Percentiles rank a stretch among this genome's conserved stretches.
Conservation (phyloP, 495 filamentous ascomycete genomes). For the Neurospora sp. region DNA sequence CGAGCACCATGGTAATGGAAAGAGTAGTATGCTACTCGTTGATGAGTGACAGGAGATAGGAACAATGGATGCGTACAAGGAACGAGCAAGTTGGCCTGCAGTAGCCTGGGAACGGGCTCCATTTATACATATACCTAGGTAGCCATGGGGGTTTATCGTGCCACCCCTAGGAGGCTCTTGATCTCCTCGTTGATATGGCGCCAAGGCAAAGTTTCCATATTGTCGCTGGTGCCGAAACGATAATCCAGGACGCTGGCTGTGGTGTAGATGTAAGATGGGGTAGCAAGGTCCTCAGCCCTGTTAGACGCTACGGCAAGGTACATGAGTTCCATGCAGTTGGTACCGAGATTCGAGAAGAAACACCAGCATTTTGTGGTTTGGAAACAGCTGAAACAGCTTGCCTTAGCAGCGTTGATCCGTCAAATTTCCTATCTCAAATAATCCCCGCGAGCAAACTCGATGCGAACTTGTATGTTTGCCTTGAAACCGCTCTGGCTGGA, state of each 20-base stretch:
- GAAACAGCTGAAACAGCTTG: neutral
- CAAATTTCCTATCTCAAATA: neutral
- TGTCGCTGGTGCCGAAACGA: neutral
- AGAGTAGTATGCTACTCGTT: neutral
- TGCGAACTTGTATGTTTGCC: neutral
- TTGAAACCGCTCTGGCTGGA: neutral
- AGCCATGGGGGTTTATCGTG: neutral
- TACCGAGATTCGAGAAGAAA: neutral
- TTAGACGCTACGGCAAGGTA: neutral
- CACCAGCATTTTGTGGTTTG: neutral
- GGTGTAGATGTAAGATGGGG: neutral
- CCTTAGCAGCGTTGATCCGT: neutral
- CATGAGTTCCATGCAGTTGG: neutral
- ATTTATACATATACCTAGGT: neutral
- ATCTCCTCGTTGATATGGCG: neutral
- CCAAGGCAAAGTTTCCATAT: neutral
- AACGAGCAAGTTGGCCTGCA: neutral
- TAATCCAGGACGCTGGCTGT: neutral
- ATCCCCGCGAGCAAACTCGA: neutral
- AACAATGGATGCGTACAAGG: neutral
- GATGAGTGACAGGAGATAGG: neutral
- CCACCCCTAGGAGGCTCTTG: neutral
- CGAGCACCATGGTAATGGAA: neutral
- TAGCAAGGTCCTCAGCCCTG: neutral
- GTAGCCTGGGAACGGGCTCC: neutral